Evolutionary conservation across 805 yeast genomes (phyloP).

Genomic region (Sungouiozyma ichnusensis): DNA sequence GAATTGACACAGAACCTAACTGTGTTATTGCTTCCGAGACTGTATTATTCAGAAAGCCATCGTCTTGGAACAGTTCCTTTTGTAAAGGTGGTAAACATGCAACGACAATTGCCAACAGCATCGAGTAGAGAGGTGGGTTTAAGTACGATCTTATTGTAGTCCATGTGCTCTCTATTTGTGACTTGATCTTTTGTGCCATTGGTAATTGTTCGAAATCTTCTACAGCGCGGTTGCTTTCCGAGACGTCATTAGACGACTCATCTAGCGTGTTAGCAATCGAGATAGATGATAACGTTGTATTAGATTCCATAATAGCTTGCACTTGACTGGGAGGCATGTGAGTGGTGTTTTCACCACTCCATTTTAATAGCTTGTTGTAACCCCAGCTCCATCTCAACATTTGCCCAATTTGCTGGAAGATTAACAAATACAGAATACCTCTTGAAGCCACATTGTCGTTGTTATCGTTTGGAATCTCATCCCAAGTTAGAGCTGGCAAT

Average conservation of each 20-base stretch:
- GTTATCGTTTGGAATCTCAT: conserved; percentile 52
- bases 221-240: background rate
- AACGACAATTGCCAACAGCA: conserved; percentile 56
- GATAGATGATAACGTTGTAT: background rate
- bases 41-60: conserved; percentile 58
- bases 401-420: conserved; percentile 78
- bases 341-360: conserved; percentile 26
- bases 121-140: conserved; percentile 81
- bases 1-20: conserved; percentile 67
- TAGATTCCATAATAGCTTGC: conserved; percentile 10
- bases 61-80: conserved; percentile 42
- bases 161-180: background rate
- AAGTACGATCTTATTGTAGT: conserved; percentile 33
- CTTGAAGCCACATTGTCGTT: conserved; percentile 66
- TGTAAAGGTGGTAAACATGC: conserved; percentile 57
- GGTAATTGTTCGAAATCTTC: background rate
- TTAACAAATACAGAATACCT: conserved; percentile 62
- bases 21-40: conserved; percentile 52
- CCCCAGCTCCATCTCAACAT: conserved; percentile 85
- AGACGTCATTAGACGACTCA: background rate
- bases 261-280: background rate
- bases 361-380: conserved; percentile 55
- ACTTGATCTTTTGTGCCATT: background rate
- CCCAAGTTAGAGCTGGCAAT: conserved; percentile 68
- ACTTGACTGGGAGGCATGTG: conserved; percentile 26